Conservation (phyloP, 2,329 filamentous ascomycete species). For the Alternaria metachromatica region DNA sequence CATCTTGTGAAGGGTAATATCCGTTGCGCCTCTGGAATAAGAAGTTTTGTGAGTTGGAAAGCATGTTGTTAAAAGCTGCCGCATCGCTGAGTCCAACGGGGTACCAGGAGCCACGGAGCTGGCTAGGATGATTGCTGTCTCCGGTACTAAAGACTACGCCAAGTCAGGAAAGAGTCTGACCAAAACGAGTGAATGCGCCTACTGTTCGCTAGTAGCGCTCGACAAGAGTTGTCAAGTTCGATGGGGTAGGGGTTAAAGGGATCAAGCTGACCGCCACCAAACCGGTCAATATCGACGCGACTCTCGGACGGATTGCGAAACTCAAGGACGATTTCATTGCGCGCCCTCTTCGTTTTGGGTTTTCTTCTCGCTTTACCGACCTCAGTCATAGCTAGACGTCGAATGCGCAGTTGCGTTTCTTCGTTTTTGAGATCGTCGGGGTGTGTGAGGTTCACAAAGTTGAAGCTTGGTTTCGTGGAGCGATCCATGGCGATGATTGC, state of each 20-base stretch:
- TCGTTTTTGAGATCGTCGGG: slow-evolving; percentile 42
- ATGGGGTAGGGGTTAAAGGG: slow-evolving; percentile 37
- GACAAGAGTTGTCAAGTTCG: slow-evolving; percentile 29
- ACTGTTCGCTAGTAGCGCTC: slow-evolving; percentile 35
- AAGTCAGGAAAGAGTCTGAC: slow-evolving; percentile 15
- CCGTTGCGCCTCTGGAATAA: slow-evolving; percentile 27
- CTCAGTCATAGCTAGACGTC: slow-evolving; percentile 43
- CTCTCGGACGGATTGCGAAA: slow-evolving; percentile 21
- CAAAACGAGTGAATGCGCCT: slow-evolving; percentile 5
- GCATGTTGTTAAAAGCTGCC: slow-evolving; percentile 32
- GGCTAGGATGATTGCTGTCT: slow-evolving; percentile 27
- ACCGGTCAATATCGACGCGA: slow-evolving; percentile 20
- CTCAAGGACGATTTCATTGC: slow-evolving; percentile 38
- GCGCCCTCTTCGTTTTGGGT: slow-evolving; percentile 33
- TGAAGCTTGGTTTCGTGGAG: slow-evolving; percentile 35
- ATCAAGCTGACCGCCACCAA: slow-evolving; percentile 31
- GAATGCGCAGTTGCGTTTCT: slow-evolving; percentile 39
- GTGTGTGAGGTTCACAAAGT: slow-evolving; percentile 41
- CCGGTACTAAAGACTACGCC: slow-evolving; percentile 30
- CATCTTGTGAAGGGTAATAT: slow-evolving; percentile 27
- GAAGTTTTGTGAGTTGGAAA: slow-evolving; percentile 39
- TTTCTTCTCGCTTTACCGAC: slow-evolving; percentile 37
- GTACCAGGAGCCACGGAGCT: slow-evolving; percentile 36
- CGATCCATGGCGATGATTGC: slow-evolving; percentile 25
- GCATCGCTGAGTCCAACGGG: slow-evolving; percentile 32